These are phyloP conservation scores for Naumovozyma castellii DNA, from an alignment of 805 yeast genomes.

Conservation along the genomic window DNA sequence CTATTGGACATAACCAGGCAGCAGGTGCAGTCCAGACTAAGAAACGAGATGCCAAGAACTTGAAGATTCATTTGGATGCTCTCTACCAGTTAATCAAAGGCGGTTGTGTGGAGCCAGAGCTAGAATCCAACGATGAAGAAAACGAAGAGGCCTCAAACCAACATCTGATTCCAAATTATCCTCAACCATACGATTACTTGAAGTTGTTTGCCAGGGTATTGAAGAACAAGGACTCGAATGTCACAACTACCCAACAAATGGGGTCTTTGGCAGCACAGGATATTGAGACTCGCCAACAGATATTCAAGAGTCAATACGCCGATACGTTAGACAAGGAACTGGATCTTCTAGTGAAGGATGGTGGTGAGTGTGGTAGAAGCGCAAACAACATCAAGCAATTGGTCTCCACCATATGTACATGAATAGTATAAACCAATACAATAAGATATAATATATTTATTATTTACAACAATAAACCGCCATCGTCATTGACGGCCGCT, in stretches of 20 bases:
- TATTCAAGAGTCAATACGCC: constrained; percentile 45
- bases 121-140: not conserved
- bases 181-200: constrained; percentile 58
- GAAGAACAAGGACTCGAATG: constrained; percentile 17
- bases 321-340: constrained; percentile 43
- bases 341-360: constrained; percentile 48
- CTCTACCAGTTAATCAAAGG: constrained; percentile 35
- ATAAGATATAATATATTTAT: too few species aligned
- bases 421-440: too few species aligned
- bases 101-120: constrained; percentile 27
- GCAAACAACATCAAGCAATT: constrained; percentile 28
- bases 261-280: constrained; percentile 16
- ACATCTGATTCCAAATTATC: constrained; percentile 45
- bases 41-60: constrained; percentile 18
- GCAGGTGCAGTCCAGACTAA: constrained; percentile 17
- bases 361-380: constrained; percentile 58
- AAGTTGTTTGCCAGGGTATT: constrained; percentile 45
- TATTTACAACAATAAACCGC: too few species aligned
- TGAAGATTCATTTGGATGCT: constrained; percentile 30
- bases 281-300: constrained; percentile 18
- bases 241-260: not conserved
- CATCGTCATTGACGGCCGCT: too few species aligned
- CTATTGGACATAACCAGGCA: constrained; percentile 13
- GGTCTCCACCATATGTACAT: constrained; percentile 3
- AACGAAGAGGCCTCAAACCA: constrained; percentile 12